Conservation (phyloP, 306 rosid genomes). For the Oemleria cerasiformis region DNA sequence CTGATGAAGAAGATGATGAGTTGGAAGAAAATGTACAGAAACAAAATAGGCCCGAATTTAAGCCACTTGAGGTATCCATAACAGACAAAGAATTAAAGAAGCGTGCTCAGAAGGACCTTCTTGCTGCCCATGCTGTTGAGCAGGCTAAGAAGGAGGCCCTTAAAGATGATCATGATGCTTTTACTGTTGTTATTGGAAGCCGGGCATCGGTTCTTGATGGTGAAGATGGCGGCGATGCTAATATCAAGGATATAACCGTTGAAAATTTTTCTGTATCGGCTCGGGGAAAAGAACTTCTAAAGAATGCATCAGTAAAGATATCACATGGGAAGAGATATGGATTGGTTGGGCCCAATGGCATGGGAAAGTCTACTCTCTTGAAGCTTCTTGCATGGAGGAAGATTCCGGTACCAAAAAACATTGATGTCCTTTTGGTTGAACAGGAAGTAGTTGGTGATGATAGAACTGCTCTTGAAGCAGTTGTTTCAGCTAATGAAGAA, state of each 20-base stretch:
- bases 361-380: slow-evolving; percentile 70
- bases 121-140: slow-evolving; percentile 47
- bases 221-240: slow-evolving; percentile 47
- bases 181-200: slow-evolving; percentile 65
- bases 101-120: slow-evolving; percentile 50
- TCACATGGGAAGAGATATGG: slow-evolving; percentile 71
- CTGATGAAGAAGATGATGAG: slow-evolving; percentile 51
- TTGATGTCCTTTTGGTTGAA: slow-evolving; percentile 78
- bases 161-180: slow-evolving; percentile 68
- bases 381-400: slow-evolving; percentile 90
- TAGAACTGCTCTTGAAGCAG: slow-evolving; percentile 56
- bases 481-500: slow-evolving; percentile 71
- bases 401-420: slow-evolving; percentile 83
- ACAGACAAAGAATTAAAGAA: slow-evolving; percentile 45
- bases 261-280: slow-evolving; percentile 42
- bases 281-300: slow-evolving; percentile 49
- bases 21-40: slow-evolving; percentile 34
- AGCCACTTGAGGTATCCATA: slow-evolving; percentile 35
- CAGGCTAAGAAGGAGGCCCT: slow-evolving; percentile 57
- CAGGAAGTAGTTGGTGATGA: slow-evolving; percentile 76
- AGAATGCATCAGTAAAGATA: slow-evolving; percentile 50
- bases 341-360: slow-evolving; percentile 70
- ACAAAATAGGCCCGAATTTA: slow-evolving; percentile 30
- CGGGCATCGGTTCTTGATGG: slow-evolving; percentile 59
- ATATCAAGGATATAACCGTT: slow-evolving; percentile 37